These are phyloP conservation scores for Tolypocladium amazonense DNA, from an alignment of 2,329 filamentous ascomycete genomes.

Conservation along the genomic window DNA sequence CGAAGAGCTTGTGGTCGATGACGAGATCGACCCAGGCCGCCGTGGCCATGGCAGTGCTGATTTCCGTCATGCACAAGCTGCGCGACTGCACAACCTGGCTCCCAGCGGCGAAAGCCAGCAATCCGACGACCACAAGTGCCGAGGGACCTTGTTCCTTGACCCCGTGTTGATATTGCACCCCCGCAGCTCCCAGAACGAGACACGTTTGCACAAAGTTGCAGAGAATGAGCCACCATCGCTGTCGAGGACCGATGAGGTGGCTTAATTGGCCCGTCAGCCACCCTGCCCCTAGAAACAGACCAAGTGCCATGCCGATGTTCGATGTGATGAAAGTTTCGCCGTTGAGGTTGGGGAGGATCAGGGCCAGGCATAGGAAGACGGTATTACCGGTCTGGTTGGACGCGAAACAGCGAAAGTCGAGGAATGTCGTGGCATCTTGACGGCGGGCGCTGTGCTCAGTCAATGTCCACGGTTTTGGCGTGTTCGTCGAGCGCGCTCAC, in stretches of 20 bases:
- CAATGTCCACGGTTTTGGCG: neutral
- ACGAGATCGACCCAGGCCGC: conserved; percentile 51
- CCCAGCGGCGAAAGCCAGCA: conserved; percentile 45
- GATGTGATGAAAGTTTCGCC: conserved; percentile 37
- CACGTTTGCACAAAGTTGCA: conserved; percentile 44
- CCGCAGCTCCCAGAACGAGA: conserved; percentile 42
- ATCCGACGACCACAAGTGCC: conserved; percentile 33
- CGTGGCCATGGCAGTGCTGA: conserved; percentile 55
- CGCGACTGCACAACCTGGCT: conserved; percentile 49
- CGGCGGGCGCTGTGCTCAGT: neutral
- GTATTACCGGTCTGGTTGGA: conserved; percentile 59
- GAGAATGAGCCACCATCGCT: conserved; percentile 41
- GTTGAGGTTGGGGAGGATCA: conserved; percentile 36
- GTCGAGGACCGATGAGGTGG: conserved; percentile 38
- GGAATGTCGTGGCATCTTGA: conserved; percentile 46
- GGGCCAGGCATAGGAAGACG: conserved; percentile 43
- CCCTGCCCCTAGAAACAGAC: conserved; percentile 43
- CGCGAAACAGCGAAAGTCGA: conserved; percentile 51
- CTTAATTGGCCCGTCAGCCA: conserved; percentile 46
- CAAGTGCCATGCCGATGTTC: conserved; percentile 45
- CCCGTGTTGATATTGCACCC: conserved; percentile 33
- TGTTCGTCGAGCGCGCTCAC: conserved; percentile 11
- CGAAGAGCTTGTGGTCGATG: conserved; percentile 41
- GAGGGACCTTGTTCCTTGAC: conserved; percentile 20
- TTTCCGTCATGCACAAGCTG: conserved; percentile 45